Evolutionary conservation across 2,329 filamentous ascomycete species (phyloP), one percentile per base, ranked within the genome.

Genomic region (Grosmannia penicillata): DNA sequence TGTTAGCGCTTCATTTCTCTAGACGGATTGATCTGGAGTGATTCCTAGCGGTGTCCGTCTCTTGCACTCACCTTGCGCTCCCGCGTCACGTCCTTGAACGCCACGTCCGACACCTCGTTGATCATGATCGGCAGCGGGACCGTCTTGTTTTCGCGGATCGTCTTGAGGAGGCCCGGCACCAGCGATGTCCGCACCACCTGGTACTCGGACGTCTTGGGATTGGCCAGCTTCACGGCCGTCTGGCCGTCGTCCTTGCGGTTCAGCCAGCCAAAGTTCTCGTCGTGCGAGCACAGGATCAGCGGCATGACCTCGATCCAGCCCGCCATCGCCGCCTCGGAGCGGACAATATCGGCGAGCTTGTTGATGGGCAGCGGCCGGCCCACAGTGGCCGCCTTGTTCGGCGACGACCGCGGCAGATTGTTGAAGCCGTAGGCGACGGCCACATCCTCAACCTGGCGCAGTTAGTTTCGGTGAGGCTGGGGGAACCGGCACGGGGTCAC

Each of bases 341-440:
- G 81, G 43, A 96, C 75, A 48, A 96, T 93, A 53, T 98, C 93
- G 44, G 72, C 72, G 29, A 98, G 78, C 63, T 95, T 96, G 70
- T 98, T 98, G 61, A 98, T 80, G 43, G 77, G 74, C 9, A 96
- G 70, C 9, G 87, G 85, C 41, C 85, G 81, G 33, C 84, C 93
- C 44, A 95, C 76, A 6, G 85, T 91, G 39, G 80, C 82, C 19
- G 82, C 81, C 54, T 86, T 87, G 58, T 78, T 86, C 8, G 87
- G 86, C 53, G 89, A 85, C 35, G 80, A 77, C 37, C 86, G 79
- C 1, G 89, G 87, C 15, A 98, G 78, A 46, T 82, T 85, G 69
- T 98, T 98, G 72, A 94, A 98, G 47, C 93, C 91, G 58, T 96
- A 95, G 38, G 85, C 86, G 47, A 98, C 91, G 29, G 86, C 91